Evolutionary conservation across 257 asterid genomes (phyloP).

Genomic region (Salvia miltiorrhiza): DNA sequence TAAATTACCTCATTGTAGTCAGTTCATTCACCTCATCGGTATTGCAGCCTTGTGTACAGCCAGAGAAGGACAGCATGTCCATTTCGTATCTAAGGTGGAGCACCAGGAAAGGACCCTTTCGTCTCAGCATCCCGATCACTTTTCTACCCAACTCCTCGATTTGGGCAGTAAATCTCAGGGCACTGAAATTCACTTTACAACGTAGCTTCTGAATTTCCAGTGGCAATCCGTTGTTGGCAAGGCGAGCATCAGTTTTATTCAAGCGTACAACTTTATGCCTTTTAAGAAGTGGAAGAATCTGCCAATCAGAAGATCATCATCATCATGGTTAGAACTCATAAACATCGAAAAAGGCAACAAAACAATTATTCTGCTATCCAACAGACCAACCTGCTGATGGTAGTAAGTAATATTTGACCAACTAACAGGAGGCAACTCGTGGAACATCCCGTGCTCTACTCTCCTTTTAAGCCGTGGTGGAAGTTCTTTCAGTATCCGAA

Average conservation of each 20-base stretch:
- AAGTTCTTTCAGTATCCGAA: constrained; percentile 58
- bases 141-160: constrained; percentile 51
- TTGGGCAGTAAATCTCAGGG: constrained; percentile 42
- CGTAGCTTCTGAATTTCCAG: constrained; percentile 48
- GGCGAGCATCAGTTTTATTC: constrained; percentile 56
- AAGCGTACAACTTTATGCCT: constrained; percentile 48
- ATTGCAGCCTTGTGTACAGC: constrained; percentile 52
- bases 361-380: not conserved
- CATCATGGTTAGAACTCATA: not conserved
- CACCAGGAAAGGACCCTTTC: constrained; percentile 44
- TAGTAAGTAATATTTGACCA: constrained; percentile 75
- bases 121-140: constrained; percentile 35
- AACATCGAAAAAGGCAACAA: not conserved
- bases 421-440: constrained; percentile 64
- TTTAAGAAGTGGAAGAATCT: constrained; percentile 56
- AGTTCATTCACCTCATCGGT: constrained; percentile 38
- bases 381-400: constrained; percentile 45
- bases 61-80: constrained; percentile 60
- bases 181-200: constrained; percentile 42
- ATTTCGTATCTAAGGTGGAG: constrained; percentile 61
- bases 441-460: constrained; percentile 43
- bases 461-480: constrained; percentile 57
- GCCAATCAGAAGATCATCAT: constrained; percentile 11
- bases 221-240: constrained; percentile 49
- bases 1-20: constrained; percentile 43